Percentiles rank a stretch among this genome's conserved stretches.
Evolutionary conservation across 768 basidiomycete species (phyloP).

Genomic region (Rhizopogon vesiculosus): DNA sequence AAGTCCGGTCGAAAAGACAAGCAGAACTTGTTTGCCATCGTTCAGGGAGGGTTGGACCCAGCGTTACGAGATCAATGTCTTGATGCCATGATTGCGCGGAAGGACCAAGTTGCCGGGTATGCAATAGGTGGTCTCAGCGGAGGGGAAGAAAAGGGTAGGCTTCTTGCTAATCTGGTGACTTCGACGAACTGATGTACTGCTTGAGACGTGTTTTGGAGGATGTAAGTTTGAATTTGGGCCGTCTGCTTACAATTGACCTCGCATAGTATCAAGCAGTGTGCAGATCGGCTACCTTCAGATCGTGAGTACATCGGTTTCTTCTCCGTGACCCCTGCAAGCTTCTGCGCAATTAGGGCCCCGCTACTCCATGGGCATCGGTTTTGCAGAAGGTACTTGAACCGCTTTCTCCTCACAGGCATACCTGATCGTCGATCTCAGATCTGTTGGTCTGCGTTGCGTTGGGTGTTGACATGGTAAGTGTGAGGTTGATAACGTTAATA

Average conservation of each 20-base stretch:
- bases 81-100: constrained; percentile 76
- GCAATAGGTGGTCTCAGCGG: constrained; percentile 90
- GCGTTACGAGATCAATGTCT: constrained; percentile 70
- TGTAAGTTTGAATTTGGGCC: constrained; percentile 43
- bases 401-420: neutral
- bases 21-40: constrained; percentile 90
- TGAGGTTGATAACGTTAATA: neutral
- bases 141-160: constrained; percentile 83
- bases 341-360: constrained; percentile 56
- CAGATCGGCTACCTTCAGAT: constrained; percentile 73
- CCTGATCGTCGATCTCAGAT: constrained; percentile 39
- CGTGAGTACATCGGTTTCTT: constrained; percentile 38
- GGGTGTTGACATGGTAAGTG: constrained; percentile 84
- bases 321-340: neutral
- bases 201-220: constrained; percentile 77
- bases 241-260: constrained; percentile 7
- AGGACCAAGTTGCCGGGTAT: constrained; percentile 77
- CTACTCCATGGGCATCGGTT: constrained; percentile 92
- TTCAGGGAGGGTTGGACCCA: constrained; percentile 82
- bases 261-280: constrained; percentile 74
- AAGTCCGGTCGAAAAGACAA: constrained; percentile 54
- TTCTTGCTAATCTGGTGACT: constrained; percentile 2
- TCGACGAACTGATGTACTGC: neutral
- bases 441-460: constrained; percentile 86
- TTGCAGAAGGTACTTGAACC: constrained; percentile 68